Percentiles rank a stretch among this genome's conserved stretches.
Conservation (phyloP, 2,329 filamentous ascomycete species). For the Septoria linicola region DNA sequence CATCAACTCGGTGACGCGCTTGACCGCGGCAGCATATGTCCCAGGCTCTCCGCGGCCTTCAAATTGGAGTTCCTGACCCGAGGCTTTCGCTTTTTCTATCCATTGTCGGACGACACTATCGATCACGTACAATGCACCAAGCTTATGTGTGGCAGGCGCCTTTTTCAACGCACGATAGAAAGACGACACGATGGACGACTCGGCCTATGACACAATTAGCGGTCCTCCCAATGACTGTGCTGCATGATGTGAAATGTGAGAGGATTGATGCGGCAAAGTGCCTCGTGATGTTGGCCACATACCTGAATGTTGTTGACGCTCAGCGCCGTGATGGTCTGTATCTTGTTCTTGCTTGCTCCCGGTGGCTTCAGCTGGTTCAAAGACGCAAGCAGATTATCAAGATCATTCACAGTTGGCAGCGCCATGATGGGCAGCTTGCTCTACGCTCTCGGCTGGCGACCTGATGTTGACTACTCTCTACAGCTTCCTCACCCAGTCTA, state of each 20-base stretch:
- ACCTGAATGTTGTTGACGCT: conserved; percentile 91
- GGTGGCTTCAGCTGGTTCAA: conserved; percentile 90
- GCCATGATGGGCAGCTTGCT: conserved; percentile 39
- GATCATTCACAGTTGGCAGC: conserved; percentile 75
- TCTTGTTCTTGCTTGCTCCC: conserved; percentile 90
- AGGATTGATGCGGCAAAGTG: not conserved
- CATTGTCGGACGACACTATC: conserved; percentile 99
- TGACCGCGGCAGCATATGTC: conserved; percentile 90
- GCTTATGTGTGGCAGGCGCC: conserved; percentile 89
- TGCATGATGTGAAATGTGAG: not conserved
- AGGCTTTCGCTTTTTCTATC: conserved; percentile 89
- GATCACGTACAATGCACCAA: conserved; percentile 99
- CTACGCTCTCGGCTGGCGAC: conserved; percentile 17
- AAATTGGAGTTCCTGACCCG: conserved; percentile 68
- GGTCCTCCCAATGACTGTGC: not conserved
- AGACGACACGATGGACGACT: conserved; percentile 92
- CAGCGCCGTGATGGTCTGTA: conserved; percentile 79
- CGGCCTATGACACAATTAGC: conserved; percentile 62
- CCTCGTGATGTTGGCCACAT: conserved; percentile 39
- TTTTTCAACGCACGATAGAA: conserved; percentile 98
- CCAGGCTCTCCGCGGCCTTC: conserved; percentile 77
- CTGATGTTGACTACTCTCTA: conserved; percentile 22
- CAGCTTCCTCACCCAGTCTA: conserved; percentile 27
- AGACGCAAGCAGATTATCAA: conserved; percentile 86
- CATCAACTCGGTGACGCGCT: conserved; percentile 93